A percentile compares a stretch with the other conserved stretches of the same genome.
Conservation (phyloP, 345 rosid genomes). For the Syzygium grande region DNA sequence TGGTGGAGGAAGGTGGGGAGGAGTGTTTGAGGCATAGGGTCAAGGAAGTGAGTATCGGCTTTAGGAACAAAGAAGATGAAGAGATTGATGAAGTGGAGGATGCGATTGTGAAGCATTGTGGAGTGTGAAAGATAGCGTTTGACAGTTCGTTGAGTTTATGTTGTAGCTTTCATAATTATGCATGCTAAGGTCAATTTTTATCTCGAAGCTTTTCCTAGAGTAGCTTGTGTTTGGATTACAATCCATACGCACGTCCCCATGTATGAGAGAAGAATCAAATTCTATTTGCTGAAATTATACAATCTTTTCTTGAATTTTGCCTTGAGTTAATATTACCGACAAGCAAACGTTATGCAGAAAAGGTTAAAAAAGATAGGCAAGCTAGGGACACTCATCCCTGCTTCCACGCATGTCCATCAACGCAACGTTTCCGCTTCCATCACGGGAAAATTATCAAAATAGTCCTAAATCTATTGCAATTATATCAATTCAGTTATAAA, state of each 20-base stretch:
- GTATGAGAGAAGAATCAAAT: background rate
- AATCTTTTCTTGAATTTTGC: background rate
- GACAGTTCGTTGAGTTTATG: background rate
- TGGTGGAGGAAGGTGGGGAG: conserved; percentile 1
- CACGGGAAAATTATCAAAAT: too few relatives aligned
- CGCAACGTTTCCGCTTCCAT: background rate
- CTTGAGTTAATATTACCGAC: background rate
- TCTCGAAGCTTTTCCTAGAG: too few relatives aligned
- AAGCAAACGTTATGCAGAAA: background rate
- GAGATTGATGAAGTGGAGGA: background rate
- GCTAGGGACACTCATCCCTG: background rate
- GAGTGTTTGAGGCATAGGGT: background rate
- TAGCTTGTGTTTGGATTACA: too few relatives aligned
- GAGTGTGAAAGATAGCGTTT: background rate
- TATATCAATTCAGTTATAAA: too few relatives aligned
- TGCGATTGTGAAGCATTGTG: background rate
- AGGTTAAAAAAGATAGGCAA: too few relatives aligned
- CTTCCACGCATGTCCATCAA: background rate
- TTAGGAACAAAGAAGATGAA: background rate
- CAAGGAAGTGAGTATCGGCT: background rate
- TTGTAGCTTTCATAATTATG: too few relatives aligned
- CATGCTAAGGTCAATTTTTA: too few relatives aligned
- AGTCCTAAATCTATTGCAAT: too few relatives aligned
- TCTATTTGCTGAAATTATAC: background rate
- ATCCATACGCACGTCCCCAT: too few relatives aligned